Evolutionary conservation across 768 basidiomycete species (phyloP), one percentile per base, ranked within the genome.

Genomic region (Cystobasidiopsis lactophilus): DNA sequence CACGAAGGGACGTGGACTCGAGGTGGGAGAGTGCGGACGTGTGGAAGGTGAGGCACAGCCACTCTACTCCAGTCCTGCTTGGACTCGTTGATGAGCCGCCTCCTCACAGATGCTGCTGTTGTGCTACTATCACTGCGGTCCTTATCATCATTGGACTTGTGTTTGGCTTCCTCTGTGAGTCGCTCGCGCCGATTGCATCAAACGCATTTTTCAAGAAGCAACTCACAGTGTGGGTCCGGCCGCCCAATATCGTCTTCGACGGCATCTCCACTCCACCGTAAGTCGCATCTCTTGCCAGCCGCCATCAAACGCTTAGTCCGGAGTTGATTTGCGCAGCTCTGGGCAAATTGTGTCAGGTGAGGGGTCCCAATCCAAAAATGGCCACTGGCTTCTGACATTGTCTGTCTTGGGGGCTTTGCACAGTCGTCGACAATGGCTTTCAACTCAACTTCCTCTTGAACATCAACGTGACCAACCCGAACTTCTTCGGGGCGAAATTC

Each of bases 401-500:
- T 35, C 33, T 16, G 7, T 35, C 33, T 35, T 16, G 9, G 9
- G 7, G 9, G 16, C 16, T 43, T 4, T 38, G n/a, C n/a, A n/a
- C n/a, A n/a, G 41, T 40, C 4, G 4, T 35, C 38, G 35, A 23
- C 9, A 7, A 18, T 21, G 2, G 21, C 50, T 11, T 38, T 23
- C 27, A 31, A 29, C 10, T 7, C 5, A 21, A 7, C 26, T 23
- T 24, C 7, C 19, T 47, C 7, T 10, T 19, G 19, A 23, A 5
- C 40, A 18, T 9, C 40, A 41, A 18, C 21, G 62, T 63, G 31
- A 48, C 59, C 46, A 63, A 63, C 51, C 62, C 62, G 3, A 63
- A 63, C 44, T 63, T 63, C 59, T 63, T 63, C 27, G 62, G 62
- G 19, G 60, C 58, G 4, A 37, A 49, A 33, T 62, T 63, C n/a